A percentile compares a stretch with the other conserved stretches of the same genome.
Evolutionary conservation across 371 early-diverging fungal species (phyloP).

Genomic region (Vairimorpha apis): DNA sequence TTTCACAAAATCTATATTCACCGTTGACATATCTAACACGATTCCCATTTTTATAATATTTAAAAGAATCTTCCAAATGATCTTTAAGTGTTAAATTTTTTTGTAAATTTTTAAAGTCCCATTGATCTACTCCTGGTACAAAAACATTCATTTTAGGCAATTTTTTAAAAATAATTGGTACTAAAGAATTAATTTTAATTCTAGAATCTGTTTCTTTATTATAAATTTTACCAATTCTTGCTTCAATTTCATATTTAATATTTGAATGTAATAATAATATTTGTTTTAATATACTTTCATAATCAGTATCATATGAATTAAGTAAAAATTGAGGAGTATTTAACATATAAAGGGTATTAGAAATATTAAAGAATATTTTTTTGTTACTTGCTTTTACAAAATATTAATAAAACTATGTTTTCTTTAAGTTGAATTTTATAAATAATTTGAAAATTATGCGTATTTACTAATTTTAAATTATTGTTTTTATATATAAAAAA

Average conservation of each 20-base stretch:
- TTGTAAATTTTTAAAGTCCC: slow-evolving; percentile 12
- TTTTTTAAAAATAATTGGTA: slow-evolving; percentile 26
- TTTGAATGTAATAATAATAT: background rate
- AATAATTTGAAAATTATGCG: no score
- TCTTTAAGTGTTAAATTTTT: slow-evolving; percentile 2
- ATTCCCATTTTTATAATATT: slow-evolving; percentile 9
- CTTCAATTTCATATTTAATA: slow-evolving; percentile 39
- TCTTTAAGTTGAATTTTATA: no score
- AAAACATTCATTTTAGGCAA: slow-evolving; percentile 15
- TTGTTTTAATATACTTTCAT: background rate
- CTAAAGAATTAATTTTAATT: slow-evolving; percentile 11
- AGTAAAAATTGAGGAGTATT: no score
- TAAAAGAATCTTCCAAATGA: slow-evolving; percentile 17
- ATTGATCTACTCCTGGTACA: slow-evolving; percentile 26
- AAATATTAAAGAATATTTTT: no score
- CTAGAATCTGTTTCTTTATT: slow-evolving; percentile 19
- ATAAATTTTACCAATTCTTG: slow-evolving; percentile 40
- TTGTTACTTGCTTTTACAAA: no score
- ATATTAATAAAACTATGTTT: no score
- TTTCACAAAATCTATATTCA: slow-evolving; percentile 23
- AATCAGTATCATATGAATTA: no score
- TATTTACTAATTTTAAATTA: no score
- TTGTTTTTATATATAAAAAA: no score
- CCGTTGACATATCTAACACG: slow-evolving; percentile 17
- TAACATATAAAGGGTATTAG: no score